phyloP scores from a whole-genome alignment of 805 yeast species.

The Isabelozyma gotoi region DNA sequence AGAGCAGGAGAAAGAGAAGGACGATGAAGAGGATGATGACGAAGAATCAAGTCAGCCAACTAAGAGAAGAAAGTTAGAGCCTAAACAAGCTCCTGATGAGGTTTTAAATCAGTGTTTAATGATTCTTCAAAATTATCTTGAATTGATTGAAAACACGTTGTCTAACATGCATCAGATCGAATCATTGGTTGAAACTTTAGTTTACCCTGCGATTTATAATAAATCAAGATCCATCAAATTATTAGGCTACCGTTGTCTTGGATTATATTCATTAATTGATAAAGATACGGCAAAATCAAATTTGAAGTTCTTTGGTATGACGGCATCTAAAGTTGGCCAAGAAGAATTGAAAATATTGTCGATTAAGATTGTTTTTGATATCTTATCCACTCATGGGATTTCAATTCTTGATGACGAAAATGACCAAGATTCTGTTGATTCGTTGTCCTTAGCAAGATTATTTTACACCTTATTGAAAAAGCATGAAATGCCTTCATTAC shows the following conservation, averaged over 20 bases:
- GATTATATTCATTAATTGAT: slow-evolving; percentile 76
- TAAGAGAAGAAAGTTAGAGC: slow-evolving; percentile 36
- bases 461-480: slow-evolving; percentile 65
- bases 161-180: slow-evolving; percentile 63
- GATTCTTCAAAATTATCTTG: slow-evolving; percentile 68
- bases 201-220: slow-evolving; percentile 65
- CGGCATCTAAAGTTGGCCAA: slow-evolving; percentile 60
- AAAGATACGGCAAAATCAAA: slow-evolving; percentile 60
- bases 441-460: slow-evolving; percentile 63
- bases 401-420: slow-evolving; percentile 54
- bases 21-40: slow-evolving; percentile 23
- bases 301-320: slow-evolving; percentile 63
- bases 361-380: slow-evolving; percentile 71
- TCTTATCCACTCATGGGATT: slow-evolving; percentile 74
- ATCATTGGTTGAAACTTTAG: slow-evolving; percentile 71
- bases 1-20: slow-evolving; percentile 20
- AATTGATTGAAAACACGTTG: slow-evolving; percentile 62
- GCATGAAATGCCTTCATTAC: slow-evolving; percentile 60
- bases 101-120: slow-evolving; percentile 62
- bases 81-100: slow-evolving; percentile 43
- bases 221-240: slow-evolving; percentile 54
- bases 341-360: slow-evolving; percentile 62
- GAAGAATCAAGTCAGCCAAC: slow-evolving; percentile 28
- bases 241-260: slow-evolving; percentile 73
- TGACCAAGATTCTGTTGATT: slow-evolving; percentile 52